Conservation (phyloP, 1,284 basidiomycete species). For the Ceratobasidium papillatum region DNA sequence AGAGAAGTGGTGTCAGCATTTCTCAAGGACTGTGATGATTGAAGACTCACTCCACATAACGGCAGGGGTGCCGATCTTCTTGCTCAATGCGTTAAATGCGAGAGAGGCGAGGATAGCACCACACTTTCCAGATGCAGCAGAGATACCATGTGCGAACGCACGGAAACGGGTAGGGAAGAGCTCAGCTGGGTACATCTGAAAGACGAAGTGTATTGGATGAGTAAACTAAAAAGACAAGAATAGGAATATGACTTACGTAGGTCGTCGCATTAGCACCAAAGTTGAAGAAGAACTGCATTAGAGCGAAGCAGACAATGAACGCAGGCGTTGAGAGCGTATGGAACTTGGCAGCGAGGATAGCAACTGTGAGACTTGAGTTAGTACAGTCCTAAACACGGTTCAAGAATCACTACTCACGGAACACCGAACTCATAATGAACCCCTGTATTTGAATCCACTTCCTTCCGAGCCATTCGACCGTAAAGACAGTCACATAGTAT, state of each 20-base stretch:
- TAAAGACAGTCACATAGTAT: slow-evolving; percentile 46
- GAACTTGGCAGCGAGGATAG: slow-evolving; percentile 50
- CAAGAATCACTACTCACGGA: slow-evolving; percentile 1
- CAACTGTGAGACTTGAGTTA: slow-evolving; percentile 43
- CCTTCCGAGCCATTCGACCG: slow-evolving; percentile 50
- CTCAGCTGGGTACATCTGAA: slow-evolving; percentile 57
- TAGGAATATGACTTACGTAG: slow-evolving; percentile 54
- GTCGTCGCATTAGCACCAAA: slow-evolving; percentile 64
- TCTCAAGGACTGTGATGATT: slow-evolving; percentile 35
- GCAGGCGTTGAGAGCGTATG: slow-evolving; percentile 43
- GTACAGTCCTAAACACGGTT: slow-evolving; percentile 11
- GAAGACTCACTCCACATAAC: slow-evolving; percentile 45
- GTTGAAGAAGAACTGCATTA: slow-evolving; percentile 53
- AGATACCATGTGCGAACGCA: slow-evolving; percentile 57
- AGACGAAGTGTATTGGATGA: slow-evolving; percentile 34
- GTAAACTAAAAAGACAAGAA: slow-evolving; percentile 36
- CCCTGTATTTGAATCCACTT: slow-evolving; percentile 52
- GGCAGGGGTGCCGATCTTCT: slow-evolving; percentile 44
- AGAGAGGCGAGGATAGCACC: slow-evolving; percentile 58
- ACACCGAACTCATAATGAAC: slow-evolving; percentile 46
- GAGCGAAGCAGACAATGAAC: slow-evolving; percentile 47
- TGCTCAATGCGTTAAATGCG: slow-evolving; percentile 51
- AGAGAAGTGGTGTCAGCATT: neutral
- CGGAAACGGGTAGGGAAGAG: slow-evolving; percentile 61
- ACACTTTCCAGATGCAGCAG: slow-evolving; percentile 58